These are phyloP conservation scores for Xylariaceae sp. DNA, from an alignment of 2,329 filamentous ascomycete species.

Conservation along the genomic window DNA sequence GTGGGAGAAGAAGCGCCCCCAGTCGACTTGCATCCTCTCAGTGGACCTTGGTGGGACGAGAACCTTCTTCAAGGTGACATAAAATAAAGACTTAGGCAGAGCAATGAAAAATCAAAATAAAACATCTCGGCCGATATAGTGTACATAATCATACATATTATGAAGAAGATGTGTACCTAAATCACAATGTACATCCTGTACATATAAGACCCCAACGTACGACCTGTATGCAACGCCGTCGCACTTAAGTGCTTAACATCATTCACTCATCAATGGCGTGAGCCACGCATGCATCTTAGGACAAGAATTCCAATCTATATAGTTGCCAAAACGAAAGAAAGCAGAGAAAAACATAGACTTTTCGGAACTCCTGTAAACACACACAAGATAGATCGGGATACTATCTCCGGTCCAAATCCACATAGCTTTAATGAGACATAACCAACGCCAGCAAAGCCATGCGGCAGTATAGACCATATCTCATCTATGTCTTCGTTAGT, in stretches of 20 bases:
- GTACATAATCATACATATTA: slow-evolving; percentile 15
- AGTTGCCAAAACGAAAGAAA: slow-evolving; percentile 12
- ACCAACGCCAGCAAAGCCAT: slow-evolving; percentile 96
- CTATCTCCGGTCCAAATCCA: not conserved
- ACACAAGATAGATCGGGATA: slow-evolving; percentile 11
- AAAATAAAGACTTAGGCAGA: no score
- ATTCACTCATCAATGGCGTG: slow-evolving; percentile 33
- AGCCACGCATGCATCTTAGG: slow-evolving; percentile 28
- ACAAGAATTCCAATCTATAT: slow-evolving; percentile 28
- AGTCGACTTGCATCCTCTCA: no score
- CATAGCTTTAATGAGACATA: slow-evolving; percentile 52
- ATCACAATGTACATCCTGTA: slow-evolving; percentile 15
- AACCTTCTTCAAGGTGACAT: no score
- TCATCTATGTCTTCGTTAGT: slow-evolving; percentile 67
- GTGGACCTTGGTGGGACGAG: no score
- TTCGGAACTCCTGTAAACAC: slow-evolving; percentile 13
- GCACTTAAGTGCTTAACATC: slow-evolving; percentile 23
- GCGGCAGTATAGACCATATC: slow-evolving; percentile 93
- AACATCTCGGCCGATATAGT: slow-evolving; percentile 14
- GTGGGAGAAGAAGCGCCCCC: no score
- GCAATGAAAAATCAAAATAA: not conserved
- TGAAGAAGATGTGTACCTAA: slow-evolving; percentile 11
- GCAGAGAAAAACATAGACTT: slow-evolving; percentile 18
- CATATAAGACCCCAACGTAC: slow-evolving; percentile 10
- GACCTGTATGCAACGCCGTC: slow-evolving; percentile 15